These are phyloP conservation scores for Mortierella sp. DNA, from an alignment of 371 early-diverging fungal species.

Conservation along the genomic window DNA sequence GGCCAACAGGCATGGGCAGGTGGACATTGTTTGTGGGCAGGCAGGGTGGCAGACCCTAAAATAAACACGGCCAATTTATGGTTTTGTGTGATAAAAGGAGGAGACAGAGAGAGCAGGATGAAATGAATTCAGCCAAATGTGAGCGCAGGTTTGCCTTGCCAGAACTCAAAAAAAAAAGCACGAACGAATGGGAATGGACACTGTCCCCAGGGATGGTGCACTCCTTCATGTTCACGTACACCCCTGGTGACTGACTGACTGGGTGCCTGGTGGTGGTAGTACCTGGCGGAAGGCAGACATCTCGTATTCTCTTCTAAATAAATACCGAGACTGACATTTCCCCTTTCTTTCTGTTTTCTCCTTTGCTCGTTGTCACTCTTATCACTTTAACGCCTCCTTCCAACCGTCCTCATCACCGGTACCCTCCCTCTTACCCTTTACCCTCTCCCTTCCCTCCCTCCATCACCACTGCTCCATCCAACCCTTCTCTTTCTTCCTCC, in stretches of 20 bases:
- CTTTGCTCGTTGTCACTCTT: neutral
- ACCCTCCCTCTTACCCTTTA: neutral
- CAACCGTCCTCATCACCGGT: slow-evolving; percentile 10
- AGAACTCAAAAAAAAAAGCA: neutral
- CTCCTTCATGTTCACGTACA: neutral
- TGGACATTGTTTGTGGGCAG: neutral
- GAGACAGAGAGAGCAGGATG: neutral
- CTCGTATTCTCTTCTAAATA: neutral
- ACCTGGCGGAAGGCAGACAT: neutral
- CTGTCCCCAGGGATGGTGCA: neutral
- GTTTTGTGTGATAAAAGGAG: neutral
- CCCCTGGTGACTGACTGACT: neutral
- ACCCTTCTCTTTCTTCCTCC: neutral
- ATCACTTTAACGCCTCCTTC: slow-evolving; percentile 11
- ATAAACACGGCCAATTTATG: slow-evolving; percentile 6
- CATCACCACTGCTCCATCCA: neutral
- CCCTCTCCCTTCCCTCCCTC: neutral
- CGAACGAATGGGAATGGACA: neutral
- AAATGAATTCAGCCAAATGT: neutral
- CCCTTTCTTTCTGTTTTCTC: neutral
- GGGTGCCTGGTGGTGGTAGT: too few relatives aligned
- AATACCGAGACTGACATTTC: neutral
- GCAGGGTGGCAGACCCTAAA: neutral
- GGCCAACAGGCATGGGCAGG: neutral
- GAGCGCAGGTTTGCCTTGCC: neutral